Percentiles rank a stretch among this genome's conserved stretches.
Evolutionary conservation across 148 eudicot species (phyloP).

Genomic region (Beta vulgaris): DNA sequence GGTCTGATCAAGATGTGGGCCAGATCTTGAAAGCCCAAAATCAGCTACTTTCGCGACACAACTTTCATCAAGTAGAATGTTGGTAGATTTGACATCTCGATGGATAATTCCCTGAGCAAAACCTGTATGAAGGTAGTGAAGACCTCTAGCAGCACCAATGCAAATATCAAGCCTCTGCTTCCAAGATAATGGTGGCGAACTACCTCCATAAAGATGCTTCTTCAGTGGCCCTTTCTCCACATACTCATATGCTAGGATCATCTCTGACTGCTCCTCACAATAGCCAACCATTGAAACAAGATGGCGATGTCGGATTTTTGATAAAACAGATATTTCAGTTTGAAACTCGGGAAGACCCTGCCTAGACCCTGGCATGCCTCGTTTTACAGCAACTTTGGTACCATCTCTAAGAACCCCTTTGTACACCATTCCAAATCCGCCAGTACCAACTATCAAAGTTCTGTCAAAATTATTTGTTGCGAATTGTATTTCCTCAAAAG

Average conservation of each 20-base stretch:
- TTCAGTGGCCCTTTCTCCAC: slow-evolving; percentile 83
- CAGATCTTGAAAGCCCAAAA: slow-evolving; percentile 86
- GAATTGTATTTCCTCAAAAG: slow-evolving; percentile 66
- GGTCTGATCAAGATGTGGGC: slow-evolving; percentile 82
- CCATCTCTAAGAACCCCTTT: slow-evolving; percentile 67
- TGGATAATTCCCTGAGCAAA: slow-evolving; percentile 94
- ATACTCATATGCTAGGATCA: slow-evolving; percentile 94
- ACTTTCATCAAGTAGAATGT: slow-evolving; percentile 79
- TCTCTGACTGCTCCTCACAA: slow-evolving; percentile 91
- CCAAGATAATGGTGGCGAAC: slow-evolving; percentile 64
- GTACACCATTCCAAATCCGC: slow-evolving; percentile 94
- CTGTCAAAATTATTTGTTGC: slow-evolving; percentile 82
- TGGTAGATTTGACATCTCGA: slow-evolving; percentile 94
- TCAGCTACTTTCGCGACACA: slow-evolving; percentile 92
- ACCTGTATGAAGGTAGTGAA: slow-evolving; percentile 95
- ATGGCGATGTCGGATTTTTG: slow-evolving; percentile 81
- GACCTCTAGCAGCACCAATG: slow-evolving; percentile 93
- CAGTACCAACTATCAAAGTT: slow-evolving; percentile 67
- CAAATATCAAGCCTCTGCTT: slow-evolving; percentile 88
- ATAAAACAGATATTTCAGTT: slow-evolving; percentile 73
- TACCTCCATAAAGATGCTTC: slow-evolving; percentile 67
- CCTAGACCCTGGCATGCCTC: slow-evolving; percentile 87
- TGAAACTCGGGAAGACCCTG: slow-evolving; percentile 97
- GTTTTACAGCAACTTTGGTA: slow-evolving; percentile 73
- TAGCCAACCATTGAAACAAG: slow-evolving; percentile 91